Percentiles rank a stretch among this genome's conserved stretches.
phyloP scores from a whole-genome alignment of 768 basidiomycete genomes.

The Pleurotus citrinopileatus region DNA sequence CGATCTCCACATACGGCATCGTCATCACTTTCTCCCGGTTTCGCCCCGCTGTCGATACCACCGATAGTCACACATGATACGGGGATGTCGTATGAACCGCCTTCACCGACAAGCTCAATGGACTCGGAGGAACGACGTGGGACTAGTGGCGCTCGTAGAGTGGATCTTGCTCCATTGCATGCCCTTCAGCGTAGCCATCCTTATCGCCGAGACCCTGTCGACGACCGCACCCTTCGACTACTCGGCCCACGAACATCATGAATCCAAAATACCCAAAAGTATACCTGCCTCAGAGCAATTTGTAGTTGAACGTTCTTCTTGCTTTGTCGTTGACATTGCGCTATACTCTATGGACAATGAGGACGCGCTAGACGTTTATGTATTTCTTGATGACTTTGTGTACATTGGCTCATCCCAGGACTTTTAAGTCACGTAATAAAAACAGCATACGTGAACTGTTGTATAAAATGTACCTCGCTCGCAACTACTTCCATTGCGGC shows the following conservation, averaged over 20 bases:
- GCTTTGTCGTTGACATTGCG: not conserved
- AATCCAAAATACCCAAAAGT: conserved; percentile 4
- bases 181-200: conserved; percentile 51
- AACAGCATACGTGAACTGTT: too few species aligned
- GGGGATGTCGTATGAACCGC: conserved; percentile 15
- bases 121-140: conserved; percentile 21
- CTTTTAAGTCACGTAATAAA: not conserved
- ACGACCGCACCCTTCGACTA: conserved; percentile 59
- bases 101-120: conserved; percentile 12
- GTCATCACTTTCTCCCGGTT: not conserved
- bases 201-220: conserved; percentile 57
- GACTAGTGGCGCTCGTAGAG: conserved; percentile 23
- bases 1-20: not conserved
- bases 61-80: not conserved
- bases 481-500: too few species aligned
- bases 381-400: not conserved
- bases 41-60: not conserved
- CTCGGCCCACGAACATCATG: conserved; percentile 27
- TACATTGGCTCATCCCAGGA: not conserved
- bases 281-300: not conserved
- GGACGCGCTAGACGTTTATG: not conserved
- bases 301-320: not conserved
- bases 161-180: conserved; percentile 55
- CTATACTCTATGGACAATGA: conserved; percentile 4
- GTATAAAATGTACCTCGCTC: too few species aligned